Base-by-base conservation (phyloP, 352 stramenopile genomes). In the Poterioochromonas sp. region DNA sequence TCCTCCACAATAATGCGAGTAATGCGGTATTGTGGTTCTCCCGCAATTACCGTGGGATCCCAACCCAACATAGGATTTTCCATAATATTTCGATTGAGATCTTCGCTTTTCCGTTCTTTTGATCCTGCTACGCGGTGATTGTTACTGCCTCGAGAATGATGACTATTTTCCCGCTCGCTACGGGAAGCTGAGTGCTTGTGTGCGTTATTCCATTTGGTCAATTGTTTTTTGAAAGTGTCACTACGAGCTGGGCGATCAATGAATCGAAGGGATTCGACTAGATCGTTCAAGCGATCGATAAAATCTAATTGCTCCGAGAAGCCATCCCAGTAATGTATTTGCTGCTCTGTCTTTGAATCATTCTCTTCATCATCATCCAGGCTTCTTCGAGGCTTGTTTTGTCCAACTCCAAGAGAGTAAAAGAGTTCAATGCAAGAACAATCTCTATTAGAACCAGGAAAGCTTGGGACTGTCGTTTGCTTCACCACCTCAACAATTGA, bases 221-320 rank as follows among this genome's bases (percentile, higher is more conserved):
- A 80, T 80, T 93, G 90, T 8, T 84, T 87, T 0, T 88, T 86
- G 32, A 94, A 78, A 0, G 87, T 85, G 62, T 89, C 85, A 79
- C 92, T 93, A 12, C 90, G 85, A 41, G 93, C 87, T 37, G 87
- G 81, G 43, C 86, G 88, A 18, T 88, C 85, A n/a, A 94, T 87
- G 47, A 93, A 92, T 1, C 90, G 88, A 58, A 94, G 79, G 0
- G 84, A 83, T 70, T 94, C 89, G 0, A 89, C 87, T 77, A 93
- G 91, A 65, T 91, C 87, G 0, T 89, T 94, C 64, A 94, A 90
- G 73, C 92, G 88, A 82, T 93, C 84, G 8, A 94, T 89, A 73
- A 94, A 94, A 70, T 91, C 86, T 68, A 89, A 92, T 78, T 94
- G 88, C 63, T 92, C 88, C 15, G 85, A 87, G 77, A 93, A 93